Percentiles rank a stretch among this genome's conserved stretches.
Evolutionary conservation across 495 filamentous ascomycete species (phyloP).

Genomic region (Penicillium samsonianum): DNA sequence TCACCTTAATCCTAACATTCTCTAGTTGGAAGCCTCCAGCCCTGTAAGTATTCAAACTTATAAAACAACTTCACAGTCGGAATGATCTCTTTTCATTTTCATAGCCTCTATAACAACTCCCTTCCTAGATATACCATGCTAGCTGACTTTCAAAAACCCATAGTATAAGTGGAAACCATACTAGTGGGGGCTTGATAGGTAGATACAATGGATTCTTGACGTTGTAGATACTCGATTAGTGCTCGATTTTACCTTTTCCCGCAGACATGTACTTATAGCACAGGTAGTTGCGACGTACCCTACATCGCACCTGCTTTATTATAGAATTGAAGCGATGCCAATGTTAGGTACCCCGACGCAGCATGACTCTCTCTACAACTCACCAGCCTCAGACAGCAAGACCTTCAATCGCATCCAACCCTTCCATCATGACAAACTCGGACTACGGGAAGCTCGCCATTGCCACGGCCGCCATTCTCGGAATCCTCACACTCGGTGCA

Average conservation of each 20-base stretch:
- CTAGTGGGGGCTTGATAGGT: no score
- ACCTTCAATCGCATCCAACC: neutral
- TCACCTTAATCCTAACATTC: no score
- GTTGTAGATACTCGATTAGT: neutral
- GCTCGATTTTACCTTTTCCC: neutral
- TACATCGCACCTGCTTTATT: neutral
- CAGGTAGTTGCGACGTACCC: neutral
- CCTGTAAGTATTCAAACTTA: no score
- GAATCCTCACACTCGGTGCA: conserved; percentile 13
- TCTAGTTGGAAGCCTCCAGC: no score
- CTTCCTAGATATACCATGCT: no score
- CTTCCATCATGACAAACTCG: conserved; percentile 11
- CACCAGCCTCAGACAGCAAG: neutral
- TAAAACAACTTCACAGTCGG: no score
- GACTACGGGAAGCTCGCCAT: conserved; percentile 26
- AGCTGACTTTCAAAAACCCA: no score
- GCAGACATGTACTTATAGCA: neutral
- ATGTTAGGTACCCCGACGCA: neutral
- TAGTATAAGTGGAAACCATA: no score
- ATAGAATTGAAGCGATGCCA: neutral
- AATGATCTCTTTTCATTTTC: no score
- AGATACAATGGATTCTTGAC: no score
- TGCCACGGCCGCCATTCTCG: conserved; percentile 22
- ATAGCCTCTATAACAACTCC: no score
- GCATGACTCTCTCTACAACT: neutral